Base-by-base conservation (phyloP, 257 asterid species). In the Rubia yunnanensis region DNA sequence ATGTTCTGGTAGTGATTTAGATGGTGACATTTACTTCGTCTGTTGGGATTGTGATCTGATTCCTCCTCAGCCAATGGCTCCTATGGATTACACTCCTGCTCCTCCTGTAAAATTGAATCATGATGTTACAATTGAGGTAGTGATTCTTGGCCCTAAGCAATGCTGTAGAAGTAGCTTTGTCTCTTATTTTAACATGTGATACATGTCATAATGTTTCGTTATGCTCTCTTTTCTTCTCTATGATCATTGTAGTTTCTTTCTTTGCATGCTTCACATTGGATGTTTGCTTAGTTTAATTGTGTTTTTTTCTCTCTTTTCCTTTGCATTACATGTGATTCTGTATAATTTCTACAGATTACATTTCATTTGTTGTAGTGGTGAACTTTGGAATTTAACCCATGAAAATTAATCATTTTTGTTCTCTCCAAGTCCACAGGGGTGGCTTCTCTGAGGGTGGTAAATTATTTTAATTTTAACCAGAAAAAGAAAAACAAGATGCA, bases 1-100 rank as follows among this genome's bases (percentile, higher is more conserved):
- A 83, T 94, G 99, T 69, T 94, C 97, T 23, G 96, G 99, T 68
- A 88, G 97, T 66, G 99, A 94, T 73, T 79, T 90, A 84, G 99
- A 94, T 68, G 99, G 99, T 39, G 99, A 94, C 72, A 67, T 90
- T 69, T 94, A 88, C 83, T 90, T 89, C 69, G 97, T 94, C 24
- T 82, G 96, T 65, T 90, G 97, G 99, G 99, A 94, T 55, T 67
- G 28, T 17, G 97, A 86, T 13, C 49, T 94, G 83, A 78, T 90
- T 69, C 99, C 96, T 5, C 74, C 79, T 17, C 44, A 1, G 55
- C 85, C 83, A 69, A 61, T 23, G 27, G 0, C 50, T 7, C 86
- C 99, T 2, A 94, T 90, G 94, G 84, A 79, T 73, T 90, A 94
- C 72, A 69, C 83, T 28, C 88, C 97, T 2, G 90, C 91, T 30